A percentile compares a stretch with the other conserved stretches of the same genome.
phyloP scores from a whole-genome alignment of 768 basidiomycete genomes.

The Thelephora ganbajun region DNA sequence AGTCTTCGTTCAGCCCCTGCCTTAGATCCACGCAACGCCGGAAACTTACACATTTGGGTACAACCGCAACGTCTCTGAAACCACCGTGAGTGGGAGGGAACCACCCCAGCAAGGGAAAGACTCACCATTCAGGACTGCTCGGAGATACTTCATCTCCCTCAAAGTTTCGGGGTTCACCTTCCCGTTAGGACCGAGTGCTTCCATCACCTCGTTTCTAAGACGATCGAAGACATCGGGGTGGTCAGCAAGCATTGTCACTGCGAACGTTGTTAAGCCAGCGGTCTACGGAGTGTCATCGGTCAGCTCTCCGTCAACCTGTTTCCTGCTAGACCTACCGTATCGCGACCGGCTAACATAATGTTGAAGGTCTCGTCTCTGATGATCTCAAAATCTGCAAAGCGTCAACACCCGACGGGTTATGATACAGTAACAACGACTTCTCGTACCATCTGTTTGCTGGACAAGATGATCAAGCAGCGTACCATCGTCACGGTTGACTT shows the following conservation, averaged over 20 bases:
- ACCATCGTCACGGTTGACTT: background rate
- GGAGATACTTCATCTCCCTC: slow-evolving; percentile 20
- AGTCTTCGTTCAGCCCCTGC: background rate
- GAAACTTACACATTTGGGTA: slow-evolving; percentile 18
- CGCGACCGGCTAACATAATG: slow-evolving; percentile 21
- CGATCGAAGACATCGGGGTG: slow-evolving; percentile 17
- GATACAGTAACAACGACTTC: too few relatives aligned
- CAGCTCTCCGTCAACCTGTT: background rate
- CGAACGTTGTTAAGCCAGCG: slow-evolving; percentile 18
- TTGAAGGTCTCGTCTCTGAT: slow-evolving; percentile 15
- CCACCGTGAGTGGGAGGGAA: background rate
- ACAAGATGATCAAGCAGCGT: background rate
- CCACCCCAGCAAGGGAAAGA: background rate
- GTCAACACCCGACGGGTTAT: too few relatives aligned
- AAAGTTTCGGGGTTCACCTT: slow-evolving; percentile 20
- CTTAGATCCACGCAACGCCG: background rate
- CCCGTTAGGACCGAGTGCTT: slow-evolving; percentile 14
- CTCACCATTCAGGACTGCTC: slow-evolving; percentile 22
- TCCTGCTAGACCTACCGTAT: slow-evolving; percentile 12
- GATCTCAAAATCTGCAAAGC: too few relatives aligned
- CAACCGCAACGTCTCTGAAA: slow-evolving; percentile 29
- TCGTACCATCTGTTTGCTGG: background rate
- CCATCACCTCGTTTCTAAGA: slow-evolving; percentile 20
- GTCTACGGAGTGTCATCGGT: slow-evolving; percentile 11
- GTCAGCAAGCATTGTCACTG: slow-evolving; percentile 19